phyloP scores from a whole-genome alignment of 371 early-diverging fungal genomes.

The Syncephalastrum monosporum region DNA sequence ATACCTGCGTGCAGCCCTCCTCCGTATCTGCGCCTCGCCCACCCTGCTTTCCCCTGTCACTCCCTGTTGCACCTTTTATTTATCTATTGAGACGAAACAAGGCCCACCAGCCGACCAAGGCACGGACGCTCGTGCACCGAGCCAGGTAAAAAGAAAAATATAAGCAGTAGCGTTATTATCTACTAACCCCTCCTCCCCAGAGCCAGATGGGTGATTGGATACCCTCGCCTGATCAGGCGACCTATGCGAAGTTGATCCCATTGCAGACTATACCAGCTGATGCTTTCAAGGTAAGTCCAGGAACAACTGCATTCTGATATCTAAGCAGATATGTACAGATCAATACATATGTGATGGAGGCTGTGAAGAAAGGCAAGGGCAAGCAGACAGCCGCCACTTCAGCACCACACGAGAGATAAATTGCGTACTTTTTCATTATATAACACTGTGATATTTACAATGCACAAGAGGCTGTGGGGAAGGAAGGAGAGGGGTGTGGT shows the following conservation, averaged over 20 bases:
- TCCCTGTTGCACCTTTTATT: slow-evolving; percentile 30
- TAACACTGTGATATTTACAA: no score
- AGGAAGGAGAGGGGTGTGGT: no score
- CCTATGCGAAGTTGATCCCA: slow-evolving; percentile 29
- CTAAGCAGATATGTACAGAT: slow-evolving; percentile 7
- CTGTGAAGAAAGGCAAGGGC: slow-evolving; percentile 19
- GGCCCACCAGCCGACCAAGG: slow-evolving; percentile 12
- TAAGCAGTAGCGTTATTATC: neutral
- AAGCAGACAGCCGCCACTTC: no score
- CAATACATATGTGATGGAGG: slow-evolving; percentile 20
- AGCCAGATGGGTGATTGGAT: slow-evolving; percentile 39
- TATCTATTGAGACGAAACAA: slow-evolving; percentile 39
- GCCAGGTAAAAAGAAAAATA: slow-evolving; percentile 7
- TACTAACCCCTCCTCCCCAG: neutral
- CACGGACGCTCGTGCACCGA: neutral
- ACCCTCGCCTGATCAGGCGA: slow-evolving; percentile 27
- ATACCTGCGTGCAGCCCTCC: slow-evolving; percentile 43
- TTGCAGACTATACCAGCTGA: slow-evolving; percentile 50
- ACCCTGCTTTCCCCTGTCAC: slow-evolving; percentile 10
- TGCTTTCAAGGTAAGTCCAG: slow-evolving; percentile 29
- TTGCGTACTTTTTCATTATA: no score
- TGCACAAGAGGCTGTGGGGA: no score
- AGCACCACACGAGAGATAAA: no score
- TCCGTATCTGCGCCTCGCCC: slow-evolving; percentile 32
- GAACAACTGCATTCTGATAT: neutral